A percentile compares a stretch with the other conserved stretches of the same genome.
phyloP scores from a whole-genome alignment of 2,329 filamentous ascomycete genomes.

The Lojkania enalia region DNA sequence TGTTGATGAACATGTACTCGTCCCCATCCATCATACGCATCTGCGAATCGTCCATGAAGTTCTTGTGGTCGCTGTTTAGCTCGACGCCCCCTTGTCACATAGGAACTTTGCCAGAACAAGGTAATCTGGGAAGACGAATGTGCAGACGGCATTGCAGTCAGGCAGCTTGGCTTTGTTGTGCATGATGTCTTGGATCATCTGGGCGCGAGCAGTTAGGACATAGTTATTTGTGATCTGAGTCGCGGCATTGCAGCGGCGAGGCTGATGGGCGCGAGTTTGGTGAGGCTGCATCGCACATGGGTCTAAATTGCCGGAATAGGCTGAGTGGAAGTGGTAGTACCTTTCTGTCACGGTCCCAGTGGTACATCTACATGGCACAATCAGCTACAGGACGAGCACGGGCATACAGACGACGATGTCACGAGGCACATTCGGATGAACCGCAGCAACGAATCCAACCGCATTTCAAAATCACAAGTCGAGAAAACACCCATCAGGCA shows the following conservation, averaged over 20 bases:
- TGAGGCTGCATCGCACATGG: too few relatives aligned
- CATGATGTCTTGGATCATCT: constrained; percentile 52
- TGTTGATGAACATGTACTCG: constrained; percentile 47
- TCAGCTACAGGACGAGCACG: constrained; percentile 7
- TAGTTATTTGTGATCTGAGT: too few relatives aligned
- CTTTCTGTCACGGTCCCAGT: constrained; percentile 49
- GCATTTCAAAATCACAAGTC: neutral
- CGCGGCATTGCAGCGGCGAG: too few relatives aligned
- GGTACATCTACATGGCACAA: constrained; percentile 45
- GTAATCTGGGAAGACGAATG: constrained; percentile 53
- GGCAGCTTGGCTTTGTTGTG: constrained; percentile 49
- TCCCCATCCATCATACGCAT: constrained; percentile 54
- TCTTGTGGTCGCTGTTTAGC: constrained; percentile 40
- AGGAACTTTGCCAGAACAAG: constrained; percentile 51
- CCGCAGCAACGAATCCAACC: neutral
- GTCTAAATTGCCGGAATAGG: too few relatives aligned
- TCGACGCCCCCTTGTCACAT: constrained; percentile 51
- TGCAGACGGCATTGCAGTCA: constrained; percentile 54
- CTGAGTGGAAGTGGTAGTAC: too few relatives aligned
- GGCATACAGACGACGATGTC: neutral
- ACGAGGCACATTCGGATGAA: neutral
- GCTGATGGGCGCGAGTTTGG: too few relatives aligned
- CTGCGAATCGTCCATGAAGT: constrained; percentile 46
- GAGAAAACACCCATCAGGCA: neutral
- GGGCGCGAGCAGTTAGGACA: too few relatives aligned